Evolutionary conservation across 106 monocot genomes (phyloP), one percentile per base, ranked within the genome.

Genomic region (Dendrobium huoshanense): DNA sequence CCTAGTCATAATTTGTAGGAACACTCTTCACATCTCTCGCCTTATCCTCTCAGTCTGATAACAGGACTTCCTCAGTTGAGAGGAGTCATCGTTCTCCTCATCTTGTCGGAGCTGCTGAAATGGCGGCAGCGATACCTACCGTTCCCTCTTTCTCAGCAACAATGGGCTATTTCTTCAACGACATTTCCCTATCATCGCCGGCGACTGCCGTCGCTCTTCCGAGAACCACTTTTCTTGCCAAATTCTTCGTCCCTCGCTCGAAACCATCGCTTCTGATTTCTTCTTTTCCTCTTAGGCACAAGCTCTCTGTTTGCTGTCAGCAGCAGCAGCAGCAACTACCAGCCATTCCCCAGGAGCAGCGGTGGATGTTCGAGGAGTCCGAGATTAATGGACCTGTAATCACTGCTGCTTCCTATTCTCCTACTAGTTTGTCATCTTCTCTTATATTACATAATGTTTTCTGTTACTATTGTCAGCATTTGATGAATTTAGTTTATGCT

Each of bases 331-430:
- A 77, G 31, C 29, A 29, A 29, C 33, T 33, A 17, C 17, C 75
- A 37, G 55, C n/a, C 2, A 58, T 73, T 68, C 54, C 73, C 56
- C 27, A 1, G 16, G 73, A 75, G 73, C 75, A 81, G 75, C 75
- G 74, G 20, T 81, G 81, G 81, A 81, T 75, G 81, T 81, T 75
- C 75, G 96, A 96, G 19, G 96, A 90, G 29, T 83, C 84, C 65
- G 88, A 96, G 77, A 89, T 89, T 77, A 87, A 90, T 51, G 96
- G 96, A 33, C 94, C 94, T 1, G 96, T 96, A 88, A 67, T 73
- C 51, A 6, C 67, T 74, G 40, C 15, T 24, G 9, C 33, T 9
- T 72, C 47, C 40, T 77, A 4, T 9, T 81, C 55, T 73, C 33
- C 22, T 1, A 15, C 40, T 10, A 11, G 43, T 55, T 11, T 16